These are phyloP conservation scores for Dichotomopilus funicola DNA, from an alignment of 2,329 filamentous ascomycete genomes.

Conservation along the genomic window DNA sequence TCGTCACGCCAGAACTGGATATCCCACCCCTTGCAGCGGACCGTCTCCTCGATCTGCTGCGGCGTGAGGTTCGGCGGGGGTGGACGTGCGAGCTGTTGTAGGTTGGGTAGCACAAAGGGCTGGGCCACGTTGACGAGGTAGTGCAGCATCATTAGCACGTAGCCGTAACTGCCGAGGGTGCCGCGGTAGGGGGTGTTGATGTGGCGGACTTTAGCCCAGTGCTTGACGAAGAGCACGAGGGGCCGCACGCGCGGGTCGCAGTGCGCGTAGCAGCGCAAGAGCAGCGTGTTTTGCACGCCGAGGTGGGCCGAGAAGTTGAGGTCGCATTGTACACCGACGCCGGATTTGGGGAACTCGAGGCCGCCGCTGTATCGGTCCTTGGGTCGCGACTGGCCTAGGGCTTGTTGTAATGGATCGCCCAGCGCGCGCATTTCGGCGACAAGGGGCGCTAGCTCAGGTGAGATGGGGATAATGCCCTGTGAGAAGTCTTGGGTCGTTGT, in stretches of 20 bases:
- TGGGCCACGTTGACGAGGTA: conserved; percentile 77
- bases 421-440: conserved; percentile 41
- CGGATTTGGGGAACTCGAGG: conserved; percentile 71
- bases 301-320: conserved; percentile 87
- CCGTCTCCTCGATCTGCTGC: conserved; percentile 33
- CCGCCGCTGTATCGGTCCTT: conserved; percentile 47
- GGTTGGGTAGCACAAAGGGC: conserved; percentile 78
- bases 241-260: conserved; percentile 71
- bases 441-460: conserved; percentile 28
- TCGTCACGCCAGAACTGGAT: conserved; percentile 77
- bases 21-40: conserved; percentile 56
- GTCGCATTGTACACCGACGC: conserved; percentile 79
- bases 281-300: conserved; percentile 73
- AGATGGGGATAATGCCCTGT: conserved; percentile 35
- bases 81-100: conserved; percentile 54
- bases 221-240: conserved; percentile 80
- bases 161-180: conserved; percentile 83
- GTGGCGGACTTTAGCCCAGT: conserved; percentile 78
- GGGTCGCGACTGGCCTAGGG: conserved; percentile 42
- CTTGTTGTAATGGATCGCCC: conserved; percentile 43
- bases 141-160: conserved; percentile 86
- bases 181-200: conserved; percentile 85
- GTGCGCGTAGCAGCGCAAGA: conserved; percentile 76
- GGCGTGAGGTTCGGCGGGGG: conserved; percentile 35
- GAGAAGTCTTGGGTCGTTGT: conserved; percentile 12